Evolutionary conservation across 768 basidiomycete genomes (phyloP).

Genomic region (Boletus coccyginus): DNA sequence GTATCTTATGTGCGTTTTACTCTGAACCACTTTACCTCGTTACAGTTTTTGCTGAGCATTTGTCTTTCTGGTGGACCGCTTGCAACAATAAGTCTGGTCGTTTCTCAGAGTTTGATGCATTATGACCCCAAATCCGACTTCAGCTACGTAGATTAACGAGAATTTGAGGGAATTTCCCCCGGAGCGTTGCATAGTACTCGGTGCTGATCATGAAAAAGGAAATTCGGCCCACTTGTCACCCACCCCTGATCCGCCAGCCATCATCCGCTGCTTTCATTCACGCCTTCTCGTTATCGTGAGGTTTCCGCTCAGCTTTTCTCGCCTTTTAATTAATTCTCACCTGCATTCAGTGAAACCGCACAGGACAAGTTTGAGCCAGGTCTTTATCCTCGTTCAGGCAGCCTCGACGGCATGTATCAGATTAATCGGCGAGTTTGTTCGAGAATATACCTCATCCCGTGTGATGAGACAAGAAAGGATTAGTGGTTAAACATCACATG

Average conservation of each 20-base stretch:
- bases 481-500: not conserved
- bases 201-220: conserved; percentile 31
- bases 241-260: conserved; percentile 29
- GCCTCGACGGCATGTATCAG: conserved; percentile 7
- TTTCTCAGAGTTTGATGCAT: conserved; percentile 4
- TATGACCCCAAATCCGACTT: conserved; percentile 6
- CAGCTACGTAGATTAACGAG: conserved; percentile 3
- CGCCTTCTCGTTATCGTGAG: conserved; percentile 31
- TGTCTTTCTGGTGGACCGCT: conserved; percentile 9
- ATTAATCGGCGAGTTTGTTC: conserved; percentile 14
- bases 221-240: conserved; percentile 20
- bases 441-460: conserved; percentile 4
- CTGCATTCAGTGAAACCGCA: conserved; percentile 14
- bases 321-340: conserved; percentile 28
- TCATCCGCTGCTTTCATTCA: conserved; percentile 25
- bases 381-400: conserved; percentile 15
- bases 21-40: conserved; percentile 13
- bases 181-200: conserved; percentile 9
- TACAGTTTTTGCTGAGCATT: conserved; percentile 15
- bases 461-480: conserved; percentile 9
- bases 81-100: not conserved
- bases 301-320: conserved; percentile 24
- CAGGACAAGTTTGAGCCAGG: conserved; percentile 6
- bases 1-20: conserved; percentile 32
- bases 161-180: conserved; percentile 5